These are phyloP conservation scores for Allomyces macrogynus DNA, from an alignment of 192 early-diverging fungal genomes.

Conservation along the genomic window DNA sequence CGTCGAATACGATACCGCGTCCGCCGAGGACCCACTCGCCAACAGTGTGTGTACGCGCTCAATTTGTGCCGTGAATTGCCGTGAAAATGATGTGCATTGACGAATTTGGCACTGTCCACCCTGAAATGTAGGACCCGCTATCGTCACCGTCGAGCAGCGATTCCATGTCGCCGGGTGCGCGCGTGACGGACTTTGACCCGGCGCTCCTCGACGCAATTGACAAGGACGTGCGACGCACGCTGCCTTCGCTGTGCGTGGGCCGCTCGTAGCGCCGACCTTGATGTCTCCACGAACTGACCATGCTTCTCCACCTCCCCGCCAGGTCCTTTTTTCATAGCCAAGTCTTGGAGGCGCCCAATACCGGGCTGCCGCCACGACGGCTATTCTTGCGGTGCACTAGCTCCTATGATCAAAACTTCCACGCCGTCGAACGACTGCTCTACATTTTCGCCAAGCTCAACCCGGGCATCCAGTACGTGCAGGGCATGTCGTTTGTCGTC, in stretches of 20 bases:
- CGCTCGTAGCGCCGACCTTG: too few relatives aligned
- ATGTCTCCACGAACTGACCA: too few relatives aligned
- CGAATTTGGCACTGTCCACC: too few relatives aligned
- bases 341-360: constrained; percentile 13
- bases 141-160: too few relatives aligned
- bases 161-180: not conserved
- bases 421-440: constrained; percentile 54
- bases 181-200: constrained; percentile 14
- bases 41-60: too few relatives aligned
- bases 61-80: too few relatives aligned
- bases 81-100: too few relatives aligned
- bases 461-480: constrained; percentile 63
- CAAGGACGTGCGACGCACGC: constrained; percentile 49
- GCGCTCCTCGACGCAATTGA: constrained; percentile 47
- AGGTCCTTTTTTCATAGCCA: constrained; percentile 42
- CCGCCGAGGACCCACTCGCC: too few relatives aligned
- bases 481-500: constrained; percentile 37
- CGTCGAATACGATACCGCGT: too few relatives aligned
- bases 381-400: constrained; percentile 2
- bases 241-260: constrained; percentile 33
- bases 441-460: constrained; percentile 64
- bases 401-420: constrained; percentile 45
- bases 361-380: constrained; percentile 1
- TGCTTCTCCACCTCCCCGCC: not conserved
- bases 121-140: too few relatives aligned